These are phyloP conservation scores for Metschnikowia peoriensis DNA, from an alignment of 805 yeast genomes.

Conservation along the genomic window DNA sequence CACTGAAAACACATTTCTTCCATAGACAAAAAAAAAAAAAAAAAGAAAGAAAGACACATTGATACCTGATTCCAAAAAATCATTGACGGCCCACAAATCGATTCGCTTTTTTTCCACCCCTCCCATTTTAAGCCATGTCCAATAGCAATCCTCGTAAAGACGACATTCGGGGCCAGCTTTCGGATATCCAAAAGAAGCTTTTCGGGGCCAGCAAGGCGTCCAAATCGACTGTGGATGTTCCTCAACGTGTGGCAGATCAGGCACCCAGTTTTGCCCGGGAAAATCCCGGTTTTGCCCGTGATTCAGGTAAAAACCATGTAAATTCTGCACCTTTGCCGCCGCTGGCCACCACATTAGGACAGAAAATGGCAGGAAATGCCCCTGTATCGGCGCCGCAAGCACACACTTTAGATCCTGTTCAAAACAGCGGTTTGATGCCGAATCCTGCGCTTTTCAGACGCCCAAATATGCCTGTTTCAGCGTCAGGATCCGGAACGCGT, in stretches of 20 bases:
- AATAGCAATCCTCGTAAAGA: slow-evolving; percentile 16
- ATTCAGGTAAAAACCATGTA: not conserved
- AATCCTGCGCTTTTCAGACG: slow-evolving; percentile 12
- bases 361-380: not conserved
- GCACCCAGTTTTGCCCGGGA: not conserved
- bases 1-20: not conserved
- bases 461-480: slow-evolving; percentile 1
- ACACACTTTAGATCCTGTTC: not conserved
- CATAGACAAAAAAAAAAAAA: too few species aligned
- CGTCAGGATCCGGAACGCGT: slow-evolving; percentile 17
- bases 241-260: not conserved
- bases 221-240: not conserved
- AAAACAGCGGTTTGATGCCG: not conserved
- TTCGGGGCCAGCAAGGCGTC: slow-evolving; percentile 21
- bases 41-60: too few species aligned
- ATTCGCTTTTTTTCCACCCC: not conserved
- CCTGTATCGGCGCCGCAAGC: slow-evolving; percentile 3
- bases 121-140: slow-evolving; percentile 15
- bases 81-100: not conserved
- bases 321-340: not conserved
- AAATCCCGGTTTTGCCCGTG: not conserved
- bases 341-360: not conserved
- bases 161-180: slow-evolving; percentile 39
- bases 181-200: slow-evolving; percentile 37
- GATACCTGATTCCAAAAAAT: not conserved